Evolutionary conservation across 192 early-diverging fungal genomes (phyloP), one percentile per base, ranked within the genome.

Genomic region (Pilobolus umbonatus): DNA sequence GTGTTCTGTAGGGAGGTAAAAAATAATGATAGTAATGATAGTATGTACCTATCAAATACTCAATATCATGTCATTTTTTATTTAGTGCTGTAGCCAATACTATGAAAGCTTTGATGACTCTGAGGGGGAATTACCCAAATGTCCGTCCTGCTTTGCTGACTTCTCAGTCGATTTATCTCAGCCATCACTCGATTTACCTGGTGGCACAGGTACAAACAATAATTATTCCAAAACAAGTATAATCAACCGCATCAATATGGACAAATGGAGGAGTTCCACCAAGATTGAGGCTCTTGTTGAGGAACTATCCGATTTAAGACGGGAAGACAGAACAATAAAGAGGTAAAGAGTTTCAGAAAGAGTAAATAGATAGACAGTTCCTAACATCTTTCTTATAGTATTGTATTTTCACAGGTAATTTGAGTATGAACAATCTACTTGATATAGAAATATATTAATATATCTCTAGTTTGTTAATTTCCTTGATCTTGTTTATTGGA

Each of bases 221-320:
- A 72, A 75, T 2, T 76, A 63, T 25, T 71, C 80, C 5, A 77
- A 83, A 38, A 73, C 75, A 15, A 88, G 85, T n/a, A 97, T 97
- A 59, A 82, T 97, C 31, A 94, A 94, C 64, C 86, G 90, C 31
- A 93, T 97, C 45, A 83, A 97, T 68, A 87, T 97, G 85, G 61
- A 65, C 35, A 81, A 76, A 7, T 97, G 94, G 94, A 68, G 87
- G 34, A 91, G 88, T 42, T 90, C 88, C 26, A 92, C 94, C 43
- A 97, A 97, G 67, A 97, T 97, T 58, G 92, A 97, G 67, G 92
- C 92, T 0, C 78, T 97, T 12, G 88, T 94, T 7, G 93, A 95
- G 69, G 93, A 97, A 44, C 75, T 95, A 25, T 85, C 84, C 17
- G 68, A 68, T 5, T 78, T 90, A 28, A 85, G 87, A 38, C 73